These are phyloP conservation scores for Quercus suber DNA, from an alignment of 306 rosid genomes.

Conservation along the genomic window DNA sequence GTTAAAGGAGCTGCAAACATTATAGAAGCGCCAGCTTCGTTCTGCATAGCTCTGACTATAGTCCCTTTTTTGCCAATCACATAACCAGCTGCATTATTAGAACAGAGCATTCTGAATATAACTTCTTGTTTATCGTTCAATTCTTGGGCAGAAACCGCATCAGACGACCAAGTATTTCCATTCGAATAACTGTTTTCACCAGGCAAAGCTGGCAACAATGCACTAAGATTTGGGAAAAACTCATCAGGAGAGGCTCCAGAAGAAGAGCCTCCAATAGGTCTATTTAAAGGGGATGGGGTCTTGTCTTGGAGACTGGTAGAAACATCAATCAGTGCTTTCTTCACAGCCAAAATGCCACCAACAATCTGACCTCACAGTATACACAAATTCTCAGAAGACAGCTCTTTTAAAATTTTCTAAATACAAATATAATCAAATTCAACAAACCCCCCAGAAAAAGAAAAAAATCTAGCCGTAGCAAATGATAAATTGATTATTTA, in stretches of 20 bases:
- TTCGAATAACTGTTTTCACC: slow-evolving; percentile 21
- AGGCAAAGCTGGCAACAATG: slow-evolving; percentile 32
- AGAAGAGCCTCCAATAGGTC: slow-evolving; percentile 21
- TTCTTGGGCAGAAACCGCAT: slow-evolving; percentile 21
- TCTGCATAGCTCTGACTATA: slow-evolving; percentile 50
- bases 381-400: too few species aligned
- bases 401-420: too few species aligned
- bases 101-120: slow-evolving; percentile 55
- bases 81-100: slow-evolving; percentile 55
- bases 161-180: slow-evolving; percentile 13
- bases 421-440: too few species aligned
- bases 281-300: slow-evolving; percentile 13
- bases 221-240: slow-evolving; percentile 41
- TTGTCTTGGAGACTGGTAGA: slow-evolving; percentile 51
- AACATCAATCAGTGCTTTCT: slow-evolving; percentile 50
- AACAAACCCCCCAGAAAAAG: too few species aligned
- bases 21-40: slow-evolving; percentile 61
- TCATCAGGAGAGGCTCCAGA: slow-evolving; percentile 26
- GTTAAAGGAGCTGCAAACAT: slow-evolving; percentile 47
- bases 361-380: slow-evolving; percentile 37
- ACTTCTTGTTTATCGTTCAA: slow-evolving; percentile 34
- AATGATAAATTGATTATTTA: too few species aligned
- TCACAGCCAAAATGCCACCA: slow-evolving; percentile 41
- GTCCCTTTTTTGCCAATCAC: slow-evolving; percentile 61
- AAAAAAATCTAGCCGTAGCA: too few species aligned